These are phyloP conservation scores for Nannochloropsis granulata DNA, from an alignment of 108 stramenopile species.

Conservation along the genomic window DNA sequence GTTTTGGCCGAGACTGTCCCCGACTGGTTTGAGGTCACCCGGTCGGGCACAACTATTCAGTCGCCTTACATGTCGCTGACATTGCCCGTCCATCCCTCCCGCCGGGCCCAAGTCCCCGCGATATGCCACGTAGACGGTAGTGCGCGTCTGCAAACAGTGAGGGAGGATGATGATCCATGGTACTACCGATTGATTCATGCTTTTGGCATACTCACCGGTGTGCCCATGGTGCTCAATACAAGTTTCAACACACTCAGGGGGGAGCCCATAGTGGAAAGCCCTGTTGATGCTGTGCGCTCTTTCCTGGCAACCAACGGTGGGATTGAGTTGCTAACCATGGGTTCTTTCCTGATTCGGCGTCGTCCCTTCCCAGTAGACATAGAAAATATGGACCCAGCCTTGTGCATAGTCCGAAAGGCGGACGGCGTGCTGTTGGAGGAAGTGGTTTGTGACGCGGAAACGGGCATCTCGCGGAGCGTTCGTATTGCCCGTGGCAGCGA, in stretches of 20 bases:
- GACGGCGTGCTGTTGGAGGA: not conserved
- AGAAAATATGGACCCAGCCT: not conserved
- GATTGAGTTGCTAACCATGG: constrained; percentile 12
- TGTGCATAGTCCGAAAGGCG: not conserved
- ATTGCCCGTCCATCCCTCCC: constrained; percentile 48
- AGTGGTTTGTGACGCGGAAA: not conserved
- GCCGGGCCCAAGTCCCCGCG: constrained; percentile 56
- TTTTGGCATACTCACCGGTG: constrained; percentile 63
- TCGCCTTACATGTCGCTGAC: constrained; percentile 50
- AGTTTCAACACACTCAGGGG: constrained; percentile 66
- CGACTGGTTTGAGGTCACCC: constrained; percentile 29
- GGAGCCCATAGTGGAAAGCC: constrained; percentile 85
- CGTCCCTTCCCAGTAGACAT: constrained; percentile 12
- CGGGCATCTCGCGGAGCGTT: not conserved
- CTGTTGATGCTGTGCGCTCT: constrained; percentile 25
- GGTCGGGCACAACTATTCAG: not conserved
- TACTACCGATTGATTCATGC: constrained; percentile 65
- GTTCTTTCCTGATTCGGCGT: not conserved
- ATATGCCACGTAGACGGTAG: constrained; percentile 89
- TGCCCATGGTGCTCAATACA: constrained; percentile 89
- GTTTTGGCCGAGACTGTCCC: constrained; percentile 68
- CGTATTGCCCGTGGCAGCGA: not conserved
- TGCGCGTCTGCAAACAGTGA: constrained; percentile 77
- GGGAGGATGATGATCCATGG: constrained; percentile 9
- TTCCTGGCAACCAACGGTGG: constrained; percentile 1